Percentiles rank a stretch among this genome's conserved stretches.
These are phyloP conservation scores for Colletotrichum sp. DNA, from an alignment of 2,329 filamentous ascomycete species.

Conservation along the genomic window DNA sequence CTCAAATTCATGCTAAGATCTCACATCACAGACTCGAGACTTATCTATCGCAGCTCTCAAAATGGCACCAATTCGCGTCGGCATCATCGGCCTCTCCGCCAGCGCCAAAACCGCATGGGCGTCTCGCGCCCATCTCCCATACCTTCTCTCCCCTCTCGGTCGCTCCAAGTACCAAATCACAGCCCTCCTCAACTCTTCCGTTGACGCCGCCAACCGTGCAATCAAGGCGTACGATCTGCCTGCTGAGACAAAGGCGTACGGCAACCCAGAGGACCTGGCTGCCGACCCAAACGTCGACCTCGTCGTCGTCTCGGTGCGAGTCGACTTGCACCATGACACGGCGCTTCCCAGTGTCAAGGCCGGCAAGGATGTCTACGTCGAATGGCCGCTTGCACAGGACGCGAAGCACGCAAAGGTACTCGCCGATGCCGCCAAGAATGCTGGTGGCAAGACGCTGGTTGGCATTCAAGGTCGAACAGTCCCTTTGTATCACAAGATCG, in stretches of 20 bases:
- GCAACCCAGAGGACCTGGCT: conserved; percentile 51
- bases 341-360: conserved; percentile 52
- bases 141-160: conserved; percentile 54
- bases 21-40: background rate
- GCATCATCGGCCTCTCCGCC: conserved; percentile 62
- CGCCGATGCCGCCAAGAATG: conserved; percentile 21
- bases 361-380: conserved; percentile 59
- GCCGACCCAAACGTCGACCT: conserved; percentile 56
- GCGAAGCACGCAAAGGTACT: conserved; percentile 45
- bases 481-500: conserved; percentile 48
- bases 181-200: conserved; percentile 56
- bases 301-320: conserved; percentile 59
- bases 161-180: conserved; percentile 49
- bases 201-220: conserved; percentile 46
- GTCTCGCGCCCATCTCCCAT: conserved; percentile 61
- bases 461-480: conserved; percentile 56
- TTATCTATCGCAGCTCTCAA: background rate
- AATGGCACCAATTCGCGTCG: conserved; percentile 51
- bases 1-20: background rate
- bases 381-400: conserved; percentile 62
- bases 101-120: conserved; percentile 60
- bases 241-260: conserved; percentile 50
- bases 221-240: conserved; percentile 48
- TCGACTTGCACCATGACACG: conserved; percentile 55
- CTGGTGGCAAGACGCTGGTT: conserved; percentile 40